These are phyloP conservation scores for Aspergillus thermomutatus DNA, from an alignment of 2,329 filamentous ascomycete species.

Conservation along the genomic window DNA sequence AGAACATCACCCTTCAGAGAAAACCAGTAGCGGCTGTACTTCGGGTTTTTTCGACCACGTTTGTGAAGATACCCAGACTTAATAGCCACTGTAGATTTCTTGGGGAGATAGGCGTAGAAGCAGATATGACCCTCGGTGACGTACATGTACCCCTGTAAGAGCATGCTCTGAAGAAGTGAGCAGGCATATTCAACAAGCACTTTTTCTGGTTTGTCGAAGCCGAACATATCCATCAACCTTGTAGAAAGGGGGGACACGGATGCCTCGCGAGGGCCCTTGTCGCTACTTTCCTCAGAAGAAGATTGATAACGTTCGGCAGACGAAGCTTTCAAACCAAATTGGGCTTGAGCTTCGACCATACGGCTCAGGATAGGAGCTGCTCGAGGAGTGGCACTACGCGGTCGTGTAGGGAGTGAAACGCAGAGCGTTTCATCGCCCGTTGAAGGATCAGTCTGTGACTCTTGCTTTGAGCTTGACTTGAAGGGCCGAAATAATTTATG, in stretches of 20 bases:
- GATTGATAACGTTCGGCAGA: slow-evolving; percentile 17
- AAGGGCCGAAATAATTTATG: slow-evolving; percentile 60
- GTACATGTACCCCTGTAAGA: slow-evolving; percentile 94
- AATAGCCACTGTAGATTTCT: slow-evolving; percentile 73
- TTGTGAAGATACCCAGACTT: slow-evolving; percentile 90
- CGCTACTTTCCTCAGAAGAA: slow-evolving; percentile 37
- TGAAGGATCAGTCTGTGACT: slow-evolving; percentile 17
- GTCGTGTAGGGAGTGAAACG: slow-evolving; percentile 18
- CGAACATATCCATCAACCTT: slow-evolving; percentile 78
- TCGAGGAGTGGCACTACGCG: slow-evolving; percentile 42
- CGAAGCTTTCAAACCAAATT: slow-evolving; percentile 43
- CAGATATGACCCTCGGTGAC: slow-evolving; percentile 90
- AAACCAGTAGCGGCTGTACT: slow-evolving; percentile 91
- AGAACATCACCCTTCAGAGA: slow-evolving; percentile 86
- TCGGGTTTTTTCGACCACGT: slow-evolving; percentile 80
- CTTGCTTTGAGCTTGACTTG: slow-evolving; percentile 47
- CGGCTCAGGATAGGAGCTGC: slow-evolving; percentile 71
- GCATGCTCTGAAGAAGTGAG: slow-evolving; percentile 85
- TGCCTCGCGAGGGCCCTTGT: slow-evolving; percentile 47
- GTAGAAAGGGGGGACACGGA: slow-evolving; percentile 60
- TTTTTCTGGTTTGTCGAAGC: slow-evolving; percentile 76
- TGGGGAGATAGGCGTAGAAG: slow-evolving; percentile 96
- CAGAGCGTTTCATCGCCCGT: slow-evolving; percentile 14
- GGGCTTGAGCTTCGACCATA: slow-evolving; percentile 69
- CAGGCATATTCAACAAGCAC: slow-evolving; percentile 91